Evolutionary conservation across 768 basidiomycete species (phyloP).

Genomic region (Kondoa malvinella): DNA sequence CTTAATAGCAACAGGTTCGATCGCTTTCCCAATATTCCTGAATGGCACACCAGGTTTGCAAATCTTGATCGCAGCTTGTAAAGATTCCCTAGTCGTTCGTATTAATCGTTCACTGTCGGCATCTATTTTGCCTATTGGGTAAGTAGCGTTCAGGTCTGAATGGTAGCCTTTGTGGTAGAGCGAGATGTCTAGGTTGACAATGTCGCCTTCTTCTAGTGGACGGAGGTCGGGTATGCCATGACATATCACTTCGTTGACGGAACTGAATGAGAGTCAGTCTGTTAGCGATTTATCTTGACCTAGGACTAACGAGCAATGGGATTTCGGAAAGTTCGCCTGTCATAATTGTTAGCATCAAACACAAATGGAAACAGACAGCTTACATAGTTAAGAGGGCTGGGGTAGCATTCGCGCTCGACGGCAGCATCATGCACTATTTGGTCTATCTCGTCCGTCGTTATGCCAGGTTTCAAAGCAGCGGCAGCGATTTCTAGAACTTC

Average conservation of each 20-base stretch:
- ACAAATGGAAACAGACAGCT: neutral
- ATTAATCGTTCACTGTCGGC: conserved; percentile 42
- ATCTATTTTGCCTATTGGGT: conserved; percentile 65
- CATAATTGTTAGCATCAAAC: neutral
- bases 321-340: conserved; percentile 66
- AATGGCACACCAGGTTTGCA: conserved; percentile 84
- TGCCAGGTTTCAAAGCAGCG: conserved; percentile 66
- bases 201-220: conserved; percentile 76
- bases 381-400: conserved; percentile 73
- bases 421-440: conserved; percentile 79
- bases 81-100: conserved; percentile 56
- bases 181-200: conserved; percentile 79
- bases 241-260: conserved; percentile 88
- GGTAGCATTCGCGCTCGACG: conserved; percentile 80
- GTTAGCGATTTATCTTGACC: conserved; percentile 8
- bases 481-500: conserved; percentile 91
- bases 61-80: conserved; percentile 74
- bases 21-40: conserved; percentile 68
- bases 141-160: conserved; percentile 43
- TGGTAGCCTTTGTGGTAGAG: conserved; percentile 75
- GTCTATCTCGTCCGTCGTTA: conserved; percentile 91
- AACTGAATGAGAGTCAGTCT: conserved; percentile 37
- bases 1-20: conserved; percentile 69
- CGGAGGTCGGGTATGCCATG: conserved; percentile 44
- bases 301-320: conserved; percentile 70